Percentiles rank a stretch among this genome's conserved stretches.
phyloP scores from a whole-genome alignment of 2,329 filamentous ascomycete genomes.

The Exophiala calicioides region DNA sequence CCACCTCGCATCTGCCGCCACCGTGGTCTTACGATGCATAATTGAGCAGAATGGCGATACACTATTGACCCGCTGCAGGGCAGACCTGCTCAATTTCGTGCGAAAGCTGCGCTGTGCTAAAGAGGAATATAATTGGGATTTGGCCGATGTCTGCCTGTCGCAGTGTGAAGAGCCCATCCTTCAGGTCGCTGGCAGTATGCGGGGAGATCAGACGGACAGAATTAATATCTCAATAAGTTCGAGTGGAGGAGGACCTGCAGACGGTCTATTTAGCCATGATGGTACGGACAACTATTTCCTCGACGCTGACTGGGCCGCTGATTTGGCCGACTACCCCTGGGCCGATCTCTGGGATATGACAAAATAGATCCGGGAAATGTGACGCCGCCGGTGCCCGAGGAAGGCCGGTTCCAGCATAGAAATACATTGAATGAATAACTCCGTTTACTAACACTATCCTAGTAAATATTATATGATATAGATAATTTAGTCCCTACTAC shows the following conservation, averaged over 20 bases:
- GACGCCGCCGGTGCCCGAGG: no score
- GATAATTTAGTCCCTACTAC: no score
- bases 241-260: neutral
- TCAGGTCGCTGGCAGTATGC: neutral
- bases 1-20: neutral
- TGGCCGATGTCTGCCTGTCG: neutral
- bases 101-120: neutral
- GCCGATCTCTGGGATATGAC: neutral
- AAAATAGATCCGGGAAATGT: neutral
- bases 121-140: neutral
- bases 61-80: neutral
- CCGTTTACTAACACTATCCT: no score
- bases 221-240: neutral
- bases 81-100: neutral
- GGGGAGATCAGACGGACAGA: neutral
- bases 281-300: neutral
- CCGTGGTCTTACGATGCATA: neutral
- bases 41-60: neutral
- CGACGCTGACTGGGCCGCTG: neutral
- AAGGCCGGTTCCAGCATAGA: no score
- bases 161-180: neutral
- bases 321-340: neutral
- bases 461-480: no score
- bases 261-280: neutral
- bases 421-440: no score